Conservation (phyloP, 441 rosid species). For the Gossypium davidsonii region DNA sequence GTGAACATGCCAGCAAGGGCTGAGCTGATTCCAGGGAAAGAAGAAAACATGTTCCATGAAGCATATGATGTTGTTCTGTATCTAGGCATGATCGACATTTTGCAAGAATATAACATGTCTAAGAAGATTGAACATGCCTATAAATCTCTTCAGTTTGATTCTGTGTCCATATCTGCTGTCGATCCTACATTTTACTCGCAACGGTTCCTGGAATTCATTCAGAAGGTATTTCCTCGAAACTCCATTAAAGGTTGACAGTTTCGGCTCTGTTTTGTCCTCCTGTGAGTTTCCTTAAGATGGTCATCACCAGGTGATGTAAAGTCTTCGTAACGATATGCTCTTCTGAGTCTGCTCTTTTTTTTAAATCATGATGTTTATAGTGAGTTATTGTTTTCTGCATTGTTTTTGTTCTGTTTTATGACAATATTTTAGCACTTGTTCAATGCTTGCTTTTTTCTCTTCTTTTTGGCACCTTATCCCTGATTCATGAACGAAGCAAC, state of each 20-base stretch:
- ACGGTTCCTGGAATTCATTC: conserved; percentile 79
- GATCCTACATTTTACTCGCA: conserved; percentile 82
- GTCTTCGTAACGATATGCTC: background rate
- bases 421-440: background rate
- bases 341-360: background rate
- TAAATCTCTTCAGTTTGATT: conserved; percentile 87
- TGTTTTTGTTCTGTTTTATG: background rate
- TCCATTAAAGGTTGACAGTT: conserved; percentile 13
- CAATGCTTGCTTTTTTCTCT: background rate
- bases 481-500: background rate
- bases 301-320: background rate
- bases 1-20: conserved; percentile 99
- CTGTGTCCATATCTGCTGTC: conserved; percentile 74
- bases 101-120: conserved; percentile 84
- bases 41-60: conserved; percentile 60
- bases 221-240: conserved; percentile 64
- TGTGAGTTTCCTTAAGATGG: background rate
- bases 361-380: background rate
- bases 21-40: conserved; percentile 67
- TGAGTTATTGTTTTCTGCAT: background rate
- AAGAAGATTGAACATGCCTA: conserved; percentile 92
- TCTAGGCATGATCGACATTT: conserved; percentile 82
- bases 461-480: background rate
- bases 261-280: background rate
- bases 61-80: conserved; percentile 81